Evolutionary conservation across 2,329 filamentous ascomycete genomes (phyloP), one percentile per base, ranked within the genome.

Genomic region (Beauveria caledonica): DNA sequence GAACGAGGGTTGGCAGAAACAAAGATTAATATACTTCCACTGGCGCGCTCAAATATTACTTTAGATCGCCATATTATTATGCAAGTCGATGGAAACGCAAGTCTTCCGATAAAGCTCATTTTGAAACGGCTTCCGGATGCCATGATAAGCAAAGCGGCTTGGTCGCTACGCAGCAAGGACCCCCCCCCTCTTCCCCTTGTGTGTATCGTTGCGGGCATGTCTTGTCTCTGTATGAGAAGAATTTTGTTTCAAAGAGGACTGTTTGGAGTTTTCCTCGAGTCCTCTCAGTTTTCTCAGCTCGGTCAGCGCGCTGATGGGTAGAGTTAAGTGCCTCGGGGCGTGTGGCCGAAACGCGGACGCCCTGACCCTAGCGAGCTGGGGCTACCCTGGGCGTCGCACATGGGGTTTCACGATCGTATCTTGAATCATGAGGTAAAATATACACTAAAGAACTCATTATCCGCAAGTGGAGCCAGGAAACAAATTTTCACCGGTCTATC

Each of bases 371-470:
- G 17, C 39, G 23, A 53, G 29, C 51, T 19, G 48, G 44, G 44
- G 42, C 19, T 45, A 46, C 48, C 36, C 56, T 25, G 21, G 46
- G n/a, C n/a, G 57, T 59, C 57, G 27, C 57, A 59, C 15, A 53
- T 59, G 13, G 25, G 49, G 57, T 59, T 59, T 59, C 57, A 59
- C 40, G 48, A 46, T 52, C 25, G 45, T 23, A 42, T 45, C 39
- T 33, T 39, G 27, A 52, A 36, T 59, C 57, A 53, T 17, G 33
- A 19, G 39, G 45, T 36, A 51, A 23, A 27, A 29, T 29, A 15
- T 13, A 25, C 51, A 51, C 48, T 25, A 9, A 42, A 44, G 5
- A 49, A 48, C 25, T 45, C 15, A 9, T 7, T 15, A 8, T 19
- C 25, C 10, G 15, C 10, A 6, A 33, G 27, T 7, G 42, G 44